Base-by-base conservation (phyloP, 352 stramenopile species). In the Pythium volutum region DNA sequence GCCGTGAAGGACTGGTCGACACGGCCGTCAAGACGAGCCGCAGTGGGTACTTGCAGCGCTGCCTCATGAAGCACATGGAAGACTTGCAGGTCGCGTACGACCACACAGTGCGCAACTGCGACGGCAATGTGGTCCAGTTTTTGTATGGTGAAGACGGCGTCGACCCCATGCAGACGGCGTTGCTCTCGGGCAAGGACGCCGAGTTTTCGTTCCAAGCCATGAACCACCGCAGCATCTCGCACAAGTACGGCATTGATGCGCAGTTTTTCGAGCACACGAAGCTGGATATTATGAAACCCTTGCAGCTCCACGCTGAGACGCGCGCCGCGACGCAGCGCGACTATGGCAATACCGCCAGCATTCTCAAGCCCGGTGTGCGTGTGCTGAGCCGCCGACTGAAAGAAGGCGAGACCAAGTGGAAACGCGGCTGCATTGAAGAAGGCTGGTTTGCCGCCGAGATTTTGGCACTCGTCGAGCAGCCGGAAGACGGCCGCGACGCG, bases 11-110 rank as follows among this genome's bases (percentile, higher is more conserved):
- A 73, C 75, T 99, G 34, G 93, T 99, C 26, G 95, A 98, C 76
- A 99, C 98, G 31, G 97, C 98, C 52, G 97, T 99, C n/a, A 99
- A 99, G 82, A 99, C 98, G 4, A 98, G 93, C 63, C 91, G 97
- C 39, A 99, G 96, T 70, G 98, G 98, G 50, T 99, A 99, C 72
- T 78, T 99, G 16, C 97, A 99, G 79, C 87, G 98, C 55, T 99
- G 98, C 84, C 73, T 99, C 31, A 91, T 99, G 34, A 99, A 99
- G 81, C 95, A 99, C 72, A 76, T 99, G 50, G 97, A 99, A 67
- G 96, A 99, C 54, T 68, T 99, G 14, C 93, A 96, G 70, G 96
- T 99, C 23, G 86, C 72, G 18, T 99, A 99, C 76, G 98, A 99
- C 75, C 88, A 98, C 73, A 99, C 98, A 26, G 98, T 99, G 48